Base-by-base conservation (phyloP, 1,139 yeast species). In the Debaryomycetaceae sp. region DNA sequence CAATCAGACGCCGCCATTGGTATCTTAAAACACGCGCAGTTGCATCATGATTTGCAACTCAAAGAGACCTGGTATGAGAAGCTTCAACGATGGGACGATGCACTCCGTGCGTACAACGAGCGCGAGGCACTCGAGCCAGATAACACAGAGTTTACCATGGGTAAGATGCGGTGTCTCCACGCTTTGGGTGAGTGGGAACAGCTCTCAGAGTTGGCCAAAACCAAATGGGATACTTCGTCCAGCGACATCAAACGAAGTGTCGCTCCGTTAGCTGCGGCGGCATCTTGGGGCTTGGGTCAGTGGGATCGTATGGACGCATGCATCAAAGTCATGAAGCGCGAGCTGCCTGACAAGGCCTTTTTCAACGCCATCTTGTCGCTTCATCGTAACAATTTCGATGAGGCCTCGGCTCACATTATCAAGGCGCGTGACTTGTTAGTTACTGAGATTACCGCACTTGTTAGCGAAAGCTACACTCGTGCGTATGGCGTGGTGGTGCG, bases 1-100 rank as follows among this genome's bases (percentile, higher is more conserved):
- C 98, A 92, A 49, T 77, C 94, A 0, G 99, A 92, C 56, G 96
- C 99, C 0, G 98, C 98, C 0, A 85, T 90, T 34, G 99, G 99
- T 38, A 87, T 90, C 32, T 63, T 92, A 44, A 87, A 86, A 44
- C 94, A 87, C 51, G 97, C 98, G 2, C 97, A 92, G 49, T 75
- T 82, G 37, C 93, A 86, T 39, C 95, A 87, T 47, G 90, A 85
- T 40, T 62, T 90, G 28, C 96, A 87, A 52, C 65, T 92, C 37
- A 90, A 87, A 45, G 98, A 90, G 53, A 83, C 96, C 0, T 92
- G 98, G 98, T 90, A 83, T 45, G 98, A 90, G 51, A 90, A 87
- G 51, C 61, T 92, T 26, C 96, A 87, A 46, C 68, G 97, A 38
- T 92, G 99, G 99, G 97, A 90, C 40, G 98, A 92, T 55, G 99